A percentile compares a stretch with the other conserved stretches of the same genome.
Conservation (phyloP, 2,329 filamentous ascomycete species). For the Exophiala alcalophila region DNA sequence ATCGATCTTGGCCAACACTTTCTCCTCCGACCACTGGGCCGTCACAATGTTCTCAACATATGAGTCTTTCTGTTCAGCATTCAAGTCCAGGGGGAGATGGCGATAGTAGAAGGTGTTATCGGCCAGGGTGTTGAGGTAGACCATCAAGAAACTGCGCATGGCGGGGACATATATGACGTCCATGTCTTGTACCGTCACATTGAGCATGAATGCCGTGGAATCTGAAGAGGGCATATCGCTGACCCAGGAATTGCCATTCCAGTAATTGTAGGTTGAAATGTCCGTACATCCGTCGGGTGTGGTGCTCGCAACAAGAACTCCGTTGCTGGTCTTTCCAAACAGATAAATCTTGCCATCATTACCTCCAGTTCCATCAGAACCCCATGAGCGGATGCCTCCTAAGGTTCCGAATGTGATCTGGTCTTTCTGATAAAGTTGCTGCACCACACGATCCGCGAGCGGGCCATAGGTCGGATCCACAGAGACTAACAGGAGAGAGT, state of each 20-base stretch:
- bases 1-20: constrained; percentile 31
- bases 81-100: constrained; percentile 31
- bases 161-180: constrained; percentile 36
- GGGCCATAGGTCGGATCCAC: constrained; percentile 32
- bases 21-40: constrained; percentile 33
- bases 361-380: constrained; percentile 31
- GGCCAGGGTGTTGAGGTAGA: constrained; percentile 34
- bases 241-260: constrained; percentile 32
- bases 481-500: constrained; percentile 32
- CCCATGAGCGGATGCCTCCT: constrained; percentile 35
- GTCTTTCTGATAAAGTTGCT: constrained; percentile 32
- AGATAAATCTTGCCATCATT: constrained; percentile 35
- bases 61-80: constrained; percentile 26
- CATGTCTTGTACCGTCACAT: constrained; percentile 32
- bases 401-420: constrained; percentile 34
- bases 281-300: constrained; percentile 24
- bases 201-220: constrained; percentile 31
- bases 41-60: constrained; percentile 33
- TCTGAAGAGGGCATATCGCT: constrained; percentile 24
- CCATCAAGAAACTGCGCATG: constrained; percentile 34
- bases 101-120: constrained; percentile 38
- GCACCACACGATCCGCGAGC: constrained; percentile 30
- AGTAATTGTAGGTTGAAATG: constrained; percentile 32
- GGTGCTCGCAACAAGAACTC: constrained; percentile 32
- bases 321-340: constrained; percentile 32